Conservation (phyloP, 768 basidiomycete species). For the Tubosaeta sp. region DNA sequence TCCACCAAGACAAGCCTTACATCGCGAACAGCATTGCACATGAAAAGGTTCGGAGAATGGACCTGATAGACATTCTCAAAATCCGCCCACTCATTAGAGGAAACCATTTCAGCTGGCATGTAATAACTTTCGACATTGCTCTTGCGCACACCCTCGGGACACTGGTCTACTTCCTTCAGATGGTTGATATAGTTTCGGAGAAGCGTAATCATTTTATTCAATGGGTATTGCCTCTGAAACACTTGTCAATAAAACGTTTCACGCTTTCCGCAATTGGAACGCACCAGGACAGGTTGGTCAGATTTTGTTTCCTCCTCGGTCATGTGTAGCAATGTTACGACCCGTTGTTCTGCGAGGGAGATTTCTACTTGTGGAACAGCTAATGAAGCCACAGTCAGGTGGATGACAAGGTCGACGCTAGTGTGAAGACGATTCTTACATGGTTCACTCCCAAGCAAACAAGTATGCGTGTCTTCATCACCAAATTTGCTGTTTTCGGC, state of each 20-base stretch:
- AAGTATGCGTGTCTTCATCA: constrained; percentile 75
- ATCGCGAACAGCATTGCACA: constrained; percentile 75
- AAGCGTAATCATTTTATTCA: constrained; percentile 51
- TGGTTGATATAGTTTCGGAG: constrained; percentile 59
- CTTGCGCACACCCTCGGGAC: constrained; percentile 27
- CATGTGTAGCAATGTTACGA: constrained; percentile 41
- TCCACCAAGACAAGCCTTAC: constrained; percentile 40
- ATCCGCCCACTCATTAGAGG: constrained; percentile 66
- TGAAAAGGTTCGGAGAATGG: constrained; percentile 77
- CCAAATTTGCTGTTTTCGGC: constrained; percentile 75
- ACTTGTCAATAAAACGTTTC: constrained; percentile 1
- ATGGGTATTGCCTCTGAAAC: constrained; percentile 23
- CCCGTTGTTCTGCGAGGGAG: constrained; percentile 50
- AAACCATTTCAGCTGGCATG: constrained; percentile 64
- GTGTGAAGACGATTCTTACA: constrained; percentile 40
- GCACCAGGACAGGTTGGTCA: constrained; percentile 14
- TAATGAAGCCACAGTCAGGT: constrained; percentile 20
- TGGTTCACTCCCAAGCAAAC: constrained; percentile 68
- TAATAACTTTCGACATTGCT: constrained; percentile 48
- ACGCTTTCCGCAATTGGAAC: neutral
- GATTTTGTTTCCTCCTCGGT: constrained; percentile 11
- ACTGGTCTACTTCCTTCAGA: constrained; percentile 44
- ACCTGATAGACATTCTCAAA: constrained; percentile 92
- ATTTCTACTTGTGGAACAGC: constrained; percentile 67
- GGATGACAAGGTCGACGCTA: neutral